Percentiles rank a stretch among this genome's conserved stretches.
phyloP scores from a whole-genome alignment of 345 rosid genomes.

The Syzygium oleosum region DNA sequence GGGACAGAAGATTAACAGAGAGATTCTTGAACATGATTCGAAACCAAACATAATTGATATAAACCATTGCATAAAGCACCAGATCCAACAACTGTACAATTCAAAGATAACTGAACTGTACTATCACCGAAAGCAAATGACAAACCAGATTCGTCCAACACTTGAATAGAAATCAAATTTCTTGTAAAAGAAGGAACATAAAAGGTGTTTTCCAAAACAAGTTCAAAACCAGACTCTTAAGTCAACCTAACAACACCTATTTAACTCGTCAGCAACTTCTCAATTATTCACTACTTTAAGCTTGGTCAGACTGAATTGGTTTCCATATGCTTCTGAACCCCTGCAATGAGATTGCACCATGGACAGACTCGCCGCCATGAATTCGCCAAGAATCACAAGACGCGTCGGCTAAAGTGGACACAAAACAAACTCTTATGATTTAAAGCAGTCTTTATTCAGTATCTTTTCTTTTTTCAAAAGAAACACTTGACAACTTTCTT shows the following conservation, averaged over 20 bases:
- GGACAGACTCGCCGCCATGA: neutral
- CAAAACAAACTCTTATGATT: neutral
- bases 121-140: neutral
- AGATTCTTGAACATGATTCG: neutral
- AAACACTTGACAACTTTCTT: neutral
- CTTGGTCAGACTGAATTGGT: neutral
- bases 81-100: neutral
- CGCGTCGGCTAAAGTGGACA: fast-evolving
- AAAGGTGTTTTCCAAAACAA: neutral
- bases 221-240: neutral
- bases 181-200: neutral
- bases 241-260: neutral
- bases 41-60: neutral
- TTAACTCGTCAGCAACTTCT: neutral
- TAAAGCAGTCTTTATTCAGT: neutral
- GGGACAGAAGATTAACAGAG: neutral
- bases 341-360: neutral
- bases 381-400: neutral
- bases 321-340: neutral
- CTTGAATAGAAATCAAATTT: neutral
- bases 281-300: neutral
- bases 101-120: neutral
- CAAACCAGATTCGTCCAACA: neutral
- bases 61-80: neutral
- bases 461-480: neutral